Conservation (phyloP, 371 early-diverging fungal genomes). For the Cladochytrium tenue region DNA sequence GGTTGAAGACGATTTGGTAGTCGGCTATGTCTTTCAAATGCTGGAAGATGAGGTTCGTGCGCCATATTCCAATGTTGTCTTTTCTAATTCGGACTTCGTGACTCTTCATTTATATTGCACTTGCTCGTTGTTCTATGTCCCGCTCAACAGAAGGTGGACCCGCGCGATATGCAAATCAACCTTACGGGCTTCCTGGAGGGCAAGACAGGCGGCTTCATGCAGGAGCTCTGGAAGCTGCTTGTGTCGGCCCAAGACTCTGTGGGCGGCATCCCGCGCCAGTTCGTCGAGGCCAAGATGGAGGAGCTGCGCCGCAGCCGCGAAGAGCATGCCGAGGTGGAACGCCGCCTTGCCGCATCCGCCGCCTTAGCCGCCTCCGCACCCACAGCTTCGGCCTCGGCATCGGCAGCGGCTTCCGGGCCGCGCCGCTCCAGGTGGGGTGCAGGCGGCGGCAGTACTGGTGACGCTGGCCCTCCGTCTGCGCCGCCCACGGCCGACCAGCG, state of each 20-base stretch:
- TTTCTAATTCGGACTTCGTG: not conserved
- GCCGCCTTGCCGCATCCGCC: conserved; percentile 11
- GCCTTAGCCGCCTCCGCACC: conserved; percentile 1
- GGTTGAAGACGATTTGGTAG: conserved; percentile 91
- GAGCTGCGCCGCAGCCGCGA: conserved; percentile 52
- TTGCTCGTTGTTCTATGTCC: not conserved
- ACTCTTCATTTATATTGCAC: conserved; percentile 1
- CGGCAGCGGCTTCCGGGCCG: not conserved
- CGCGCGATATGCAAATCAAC: conserved; percentile 88
- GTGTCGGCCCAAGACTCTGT: conserved; percentile 74
- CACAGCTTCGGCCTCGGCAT: not conserved
- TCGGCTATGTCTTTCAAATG: conserved; percentile 79
- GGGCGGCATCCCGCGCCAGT: conserved; percentile 78
- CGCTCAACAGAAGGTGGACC: conserved; percentile 68
- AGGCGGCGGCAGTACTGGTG: conserved; percentile 4
- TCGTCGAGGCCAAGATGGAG: conserved; percentile 83
- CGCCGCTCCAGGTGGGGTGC: not conserved
- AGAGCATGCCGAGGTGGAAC: conserved; percentile 22
- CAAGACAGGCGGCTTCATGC: conserved; percentile 77
- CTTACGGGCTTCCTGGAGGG: conserved; percentile 92
- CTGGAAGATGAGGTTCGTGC: conserved; percentile 66
- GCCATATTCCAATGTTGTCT: not conserved
- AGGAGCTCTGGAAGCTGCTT: conserved; percentile 86
- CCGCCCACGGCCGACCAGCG: conserved; percentile 1
- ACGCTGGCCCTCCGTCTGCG: not conserved